A percentile compares a stretch with the other conserved stretches of the same genome.
These are phyloP conservation scores for Pterulicium gracile DNA, from an alignment of 1,284 basidiomycete species.

Conservation along the genomic window DNA sequence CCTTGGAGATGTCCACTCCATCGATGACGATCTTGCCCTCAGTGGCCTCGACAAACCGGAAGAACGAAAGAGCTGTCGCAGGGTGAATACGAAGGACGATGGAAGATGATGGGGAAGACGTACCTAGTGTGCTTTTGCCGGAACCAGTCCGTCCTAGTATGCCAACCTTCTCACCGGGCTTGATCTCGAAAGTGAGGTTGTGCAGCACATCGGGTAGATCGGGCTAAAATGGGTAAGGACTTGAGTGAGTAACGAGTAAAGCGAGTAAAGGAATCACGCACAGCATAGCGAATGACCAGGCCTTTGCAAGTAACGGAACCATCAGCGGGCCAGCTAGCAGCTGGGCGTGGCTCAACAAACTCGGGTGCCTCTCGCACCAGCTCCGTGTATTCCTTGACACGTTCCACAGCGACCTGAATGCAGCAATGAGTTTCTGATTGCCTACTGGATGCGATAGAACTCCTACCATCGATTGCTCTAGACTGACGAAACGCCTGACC, in stretches of 20 bases:
- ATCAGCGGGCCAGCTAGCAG: conserved; percentile 68
- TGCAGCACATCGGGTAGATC: conserved; percentile 84
- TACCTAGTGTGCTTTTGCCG: not conserved
- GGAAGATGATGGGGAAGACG: too few relatives aligned
- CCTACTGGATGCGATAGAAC: not conserved
- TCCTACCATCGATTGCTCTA: conserved; percentile 84
- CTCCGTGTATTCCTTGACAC: conserved; percentile 86
- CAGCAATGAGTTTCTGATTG: conserved; percentile 6
- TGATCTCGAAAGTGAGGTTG: conserved; percentile 67
- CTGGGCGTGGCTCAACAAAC: conserved; percentile 78
- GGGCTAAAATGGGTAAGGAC: conserved; percentile 32
- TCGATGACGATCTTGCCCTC: conserved; percentile 81
- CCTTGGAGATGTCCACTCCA: conserved; percentile 74
- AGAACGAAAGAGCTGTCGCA: conserved; percentile 89
- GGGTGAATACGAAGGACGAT: conserved; percentile 30
- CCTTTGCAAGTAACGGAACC: conserved; percentile 75
- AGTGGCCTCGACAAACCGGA: conserved; percentile 89
- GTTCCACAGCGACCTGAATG: conserved; percentile 77
- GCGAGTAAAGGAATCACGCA: conserved; percentile 26
- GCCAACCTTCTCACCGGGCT: conserved; percentile 75
- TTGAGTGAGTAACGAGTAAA: conserved; percentile 1
- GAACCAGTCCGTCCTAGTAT: conserved; percentile 81
- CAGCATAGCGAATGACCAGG: conserved; percentile 81
- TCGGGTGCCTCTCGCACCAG: conserved; percentile 70
- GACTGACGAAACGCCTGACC: conserved; percentile 65